These are phyloP conservation scores for Cryoendolithus antarcticus DNA, from an alignment of 2,329 filamentous ascomycete species.

Conservation along the genomic window DNA sequence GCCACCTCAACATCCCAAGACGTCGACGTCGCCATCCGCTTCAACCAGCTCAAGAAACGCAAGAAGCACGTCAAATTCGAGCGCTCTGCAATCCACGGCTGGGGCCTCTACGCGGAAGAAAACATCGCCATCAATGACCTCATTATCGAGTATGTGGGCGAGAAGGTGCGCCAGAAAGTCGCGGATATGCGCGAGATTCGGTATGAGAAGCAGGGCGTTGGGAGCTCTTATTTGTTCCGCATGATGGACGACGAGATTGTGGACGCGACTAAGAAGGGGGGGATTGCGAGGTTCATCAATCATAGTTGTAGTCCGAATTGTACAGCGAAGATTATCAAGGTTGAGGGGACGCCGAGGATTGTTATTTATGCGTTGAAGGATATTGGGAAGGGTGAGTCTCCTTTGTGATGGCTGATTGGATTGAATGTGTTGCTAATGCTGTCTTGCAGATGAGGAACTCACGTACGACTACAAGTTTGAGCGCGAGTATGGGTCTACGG, in stretches of 20 bases:
- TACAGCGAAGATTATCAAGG: slow-evolving; percentile 98
- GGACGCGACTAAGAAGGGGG: slow-evolving; percentile 95
- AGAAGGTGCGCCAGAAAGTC: slow-evolving; percentile 92
- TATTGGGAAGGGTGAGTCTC: slow-evolving; percentile 51
- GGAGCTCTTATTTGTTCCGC: slow-evolving; percentile 92
- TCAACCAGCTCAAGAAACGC: slow-evolving; percentile 98
- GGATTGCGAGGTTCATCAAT: slow-evolving; percentile 97
- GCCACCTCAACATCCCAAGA: slow-evolving; percentile 43
- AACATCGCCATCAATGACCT: slow-evolving; percentile 96
- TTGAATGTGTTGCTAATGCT: not conserved
- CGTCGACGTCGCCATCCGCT: slow-evolving; percentile 84
- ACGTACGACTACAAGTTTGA: slow-evolving; percentile 99
- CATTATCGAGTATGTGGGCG: slow-evolving; percentile 99
- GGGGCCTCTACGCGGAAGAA: slow-evolving; percentile 95
- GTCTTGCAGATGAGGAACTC: slow-evolving; percentile 73
- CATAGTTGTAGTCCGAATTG: slow-evolving; percentile 97
- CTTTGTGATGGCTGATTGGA: no score
- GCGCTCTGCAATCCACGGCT: slow-evolving; percentile 94
- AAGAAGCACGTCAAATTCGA: slow-evolving; percentile 99
- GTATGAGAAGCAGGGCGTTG: slow-evolving; percentile 92
- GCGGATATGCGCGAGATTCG: slow-evolving; percentile 84
- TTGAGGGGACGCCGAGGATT: slow-evolving; percentile 94
- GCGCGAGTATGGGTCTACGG: slow-evolving; percentile 84
- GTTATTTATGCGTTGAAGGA: slow-evolving; percentile 97
- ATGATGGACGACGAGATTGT: slow-evolving; percentile 97